Conservation (phyloP, 176 grass and related monocot species). For the Avena eriantha region DNA sequence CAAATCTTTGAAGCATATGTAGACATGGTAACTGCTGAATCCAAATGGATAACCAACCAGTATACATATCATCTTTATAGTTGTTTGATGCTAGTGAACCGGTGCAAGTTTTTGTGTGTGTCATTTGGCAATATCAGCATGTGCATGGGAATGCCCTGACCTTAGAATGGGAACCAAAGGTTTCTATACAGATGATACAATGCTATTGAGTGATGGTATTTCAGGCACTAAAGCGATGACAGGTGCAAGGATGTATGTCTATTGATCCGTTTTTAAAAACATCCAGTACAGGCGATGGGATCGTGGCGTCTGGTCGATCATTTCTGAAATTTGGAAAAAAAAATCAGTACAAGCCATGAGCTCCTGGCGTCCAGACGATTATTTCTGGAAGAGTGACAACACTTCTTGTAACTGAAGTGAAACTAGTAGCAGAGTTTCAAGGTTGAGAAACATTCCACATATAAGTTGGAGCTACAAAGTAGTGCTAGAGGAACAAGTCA, state of each 20-base stretch:
- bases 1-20: conserved; percentile 5
- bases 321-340: background rate
- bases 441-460: background rate
- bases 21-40: background rate
- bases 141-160: background rate
- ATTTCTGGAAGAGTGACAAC: background rate
- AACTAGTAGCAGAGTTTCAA: background rate
- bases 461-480: background rate
- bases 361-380: background rate
- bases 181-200: background rate
- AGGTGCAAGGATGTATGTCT: background rate
- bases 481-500: background rate
- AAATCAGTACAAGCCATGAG: background rate
- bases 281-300: background rate
- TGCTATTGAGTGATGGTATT: background rate
- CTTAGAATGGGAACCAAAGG: background rate
- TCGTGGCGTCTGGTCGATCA: background rate
- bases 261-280: background rate
- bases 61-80: background rate
- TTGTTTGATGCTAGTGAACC: conserved; percentile 14
- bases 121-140: background rate
- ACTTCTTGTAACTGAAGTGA: background rate
- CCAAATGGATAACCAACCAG: conserved; percentile 6
- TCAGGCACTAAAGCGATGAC: background rate
- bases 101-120: background rate